A percentile compares a stretch with the other conserved stretches of the same genome.
phyloP scores from a whole-genome alignment of 176 grass and related monocot genomes.

The Oryza meyeriana region DNA sequence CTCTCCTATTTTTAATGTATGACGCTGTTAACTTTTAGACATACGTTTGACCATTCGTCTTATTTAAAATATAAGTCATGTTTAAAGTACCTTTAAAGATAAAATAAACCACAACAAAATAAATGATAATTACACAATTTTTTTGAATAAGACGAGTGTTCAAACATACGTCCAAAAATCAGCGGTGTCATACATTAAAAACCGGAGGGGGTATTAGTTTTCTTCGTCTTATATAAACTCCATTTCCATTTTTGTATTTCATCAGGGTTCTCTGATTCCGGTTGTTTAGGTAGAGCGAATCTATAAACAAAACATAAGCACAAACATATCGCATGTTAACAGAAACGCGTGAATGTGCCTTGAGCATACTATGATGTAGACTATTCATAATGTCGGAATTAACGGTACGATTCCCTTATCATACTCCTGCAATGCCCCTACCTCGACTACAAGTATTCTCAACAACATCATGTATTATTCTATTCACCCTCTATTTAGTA shows the following conservation, averaged over 20 bases:
- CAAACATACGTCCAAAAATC: too few species aligned
- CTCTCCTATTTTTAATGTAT: too few species aligned
- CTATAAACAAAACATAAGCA: conserved; percentile 38
- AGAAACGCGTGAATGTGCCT: neutral
- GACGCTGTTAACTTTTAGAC: too few species aligned
- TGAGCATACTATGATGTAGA: conserved; percentile 15
- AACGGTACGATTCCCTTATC: conserved; percentile 57
- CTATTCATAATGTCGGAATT: conserved; percentile 10
- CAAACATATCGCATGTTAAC: neutral
- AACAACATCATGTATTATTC: conserved; percentile 71
- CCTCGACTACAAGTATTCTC: conserved; percentile 79
- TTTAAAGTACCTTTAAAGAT: too few species aligned
- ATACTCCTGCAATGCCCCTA: conserved; percentile 74
- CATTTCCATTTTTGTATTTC: conserved; percentile 82
- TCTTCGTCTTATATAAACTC: conserved; percentile 69
- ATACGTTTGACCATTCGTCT: too few species aligned
- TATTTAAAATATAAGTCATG: too few species aligned
- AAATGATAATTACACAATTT: too few species aligned
- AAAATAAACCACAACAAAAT: too few species aligned
- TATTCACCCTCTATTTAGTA: conserved; percentile 96
- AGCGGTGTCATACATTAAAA: too few species aligned
- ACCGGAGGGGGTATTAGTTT: too few species aligned
- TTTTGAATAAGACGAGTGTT: too few species aligned
- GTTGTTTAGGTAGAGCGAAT: conserved; percentile 61
- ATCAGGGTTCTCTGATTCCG: conserved; percentile 53